Evolutionary conservation across 306 rosid genomes (phyloP).

Genomic region (Dalbergia cultrata): DNA sequence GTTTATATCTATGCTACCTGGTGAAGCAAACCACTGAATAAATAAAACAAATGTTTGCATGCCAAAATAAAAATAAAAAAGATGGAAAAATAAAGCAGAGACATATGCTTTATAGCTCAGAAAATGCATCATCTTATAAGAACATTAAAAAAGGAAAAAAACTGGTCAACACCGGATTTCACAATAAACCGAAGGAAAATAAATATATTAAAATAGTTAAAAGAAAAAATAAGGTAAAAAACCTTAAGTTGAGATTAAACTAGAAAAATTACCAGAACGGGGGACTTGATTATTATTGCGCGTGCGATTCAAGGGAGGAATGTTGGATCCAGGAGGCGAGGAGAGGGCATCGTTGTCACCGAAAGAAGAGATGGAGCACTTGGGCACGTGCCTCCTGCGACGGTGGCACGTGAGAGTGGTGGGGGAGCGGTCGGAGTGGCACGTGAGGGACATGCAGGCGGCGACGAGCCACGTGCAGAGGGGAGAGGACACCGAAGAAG

Average conservation of each 20-base stretch:
- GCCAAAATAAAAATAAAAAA: not conserved
- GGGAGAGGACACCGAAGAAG: slow-evolving; percentile 62
- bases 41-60: not conserved
- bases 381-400: slow-evolving; percentile 47
- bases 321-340: slow-evolving; percentile 61
- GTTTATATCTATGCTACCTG: not conserved
- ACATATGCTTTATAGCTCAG: slow-evolving; percentile 17
- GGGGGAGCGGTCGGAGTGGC: slow-evolving; percentile 53
- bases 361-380: not conserved
- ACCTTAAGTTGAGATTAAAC: not conserved
- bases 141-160: not conserved
- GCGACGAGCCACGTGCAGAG: slow-evolving; percentile 93
- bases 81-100: not conserved
- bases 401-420: slow-evolving; percentile 43
- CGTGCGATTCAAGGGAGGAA: slow-evolving; percentile 47
- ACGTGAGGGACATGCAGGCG: slow-evolving; percentile 88
- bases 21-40: slow-evolving; percentile 24
- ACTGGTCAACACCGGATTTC: not conserved
- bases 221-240: not conserved
- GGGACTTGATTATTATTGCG: slow-evolving; percentile 57
- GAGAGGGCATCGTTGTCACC: not conserved
- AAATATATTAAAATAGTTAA: not conserved
- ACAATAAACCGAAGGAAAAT: not conserved
- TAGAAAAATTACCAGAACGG: slow-evolving; percentile 56
- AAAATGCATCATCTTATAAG: slow-evolving; percentile 2